Conservation (phyloP, 148 eudicot species). For the Nepenthes gracilis region DNA sequence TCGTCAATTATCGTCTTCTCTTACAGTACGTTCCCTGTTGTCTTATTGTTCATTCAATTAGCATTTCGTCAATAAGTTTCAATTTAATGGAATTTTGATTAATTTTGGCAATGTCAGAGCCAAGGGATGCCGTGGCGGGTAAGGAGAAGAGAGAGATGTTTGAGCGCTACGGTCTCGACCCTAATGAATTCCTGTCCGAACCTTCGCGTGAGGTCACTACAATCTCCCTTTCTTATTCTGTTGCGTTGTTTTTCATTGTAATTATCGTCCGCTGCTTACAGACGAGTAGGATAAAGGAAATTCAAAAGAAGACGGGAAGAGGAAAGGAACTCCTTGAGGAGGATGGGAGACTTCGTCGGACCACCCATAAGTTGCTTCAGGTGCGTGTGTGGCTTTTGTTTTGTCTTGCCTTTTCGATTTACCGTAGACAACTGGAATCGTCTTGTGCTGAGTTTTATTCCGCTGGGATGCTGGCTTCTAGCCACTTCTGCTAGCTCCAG, state of each 20-base stretch:
- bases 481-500: no score
- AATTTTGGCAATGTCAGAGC: conserved; percentile 19
- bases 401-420: neutral
- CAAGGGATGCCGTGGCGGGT: conserved; percentile 20
- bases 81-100: neutral
- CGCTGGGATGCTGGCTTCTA: no score
- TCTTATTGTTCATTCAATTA: neutral
- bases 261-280: conserved; percentile 2
- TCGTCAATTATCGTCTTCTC: conserved; percentile 18
- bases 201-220: conserved; percentile 50
- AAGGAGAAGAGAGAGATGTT: conserved; percentile 40
- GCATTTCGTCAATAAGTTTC: neutral
- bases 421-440: no score
- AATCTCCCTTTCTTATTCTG: neutral
- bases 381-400: conserved; percentile 13
- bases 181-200: conserved; percentile 49
- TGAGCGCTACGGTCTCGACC: conserved; percentile 61
- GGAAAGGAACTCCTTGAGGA: conserved; percentile 23
- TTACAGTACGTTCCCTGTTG: conserved; percentile 19
- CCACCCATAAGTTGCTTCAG: conserved; percentile 84
- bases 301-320: conserved; percentile 17
- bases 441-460: no score
- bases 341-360: conserved; percentile 40
- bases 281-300: conserved; percentile 48
- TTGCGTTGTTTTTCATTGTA: conserved; percentile 4